Evolutionary conservation across 305 asterid species (phyloP), one percentile per base, ranked within the genome.

Genomic region (Fraxinus albicans): DNA sequence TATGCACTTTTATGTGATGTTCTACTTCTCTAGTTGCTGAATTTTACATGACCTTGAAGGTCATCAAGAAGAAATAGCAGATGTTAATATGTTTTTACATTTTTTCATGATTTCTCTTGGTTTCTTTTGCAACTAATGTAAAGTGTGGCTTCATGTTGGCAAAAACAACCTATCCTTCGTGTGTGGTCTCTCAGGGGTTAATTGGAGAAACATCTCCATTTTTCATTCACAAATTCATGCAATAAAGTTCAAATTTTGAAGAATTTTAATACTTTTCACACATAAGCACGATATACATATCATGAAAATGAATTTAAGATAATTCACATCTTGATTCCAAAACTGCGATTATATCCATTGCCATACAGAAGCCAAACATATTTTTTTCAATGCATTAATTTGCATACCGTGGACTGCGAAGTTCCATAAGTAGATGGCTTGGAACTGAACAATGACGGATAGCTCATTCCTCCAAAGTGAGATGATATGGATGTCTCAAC

Each of bases 401-500:
- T 76, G 23, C 88, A 72, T 87, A 94, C 98, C 94, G 91, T 89
- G 83, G 94, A 58, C 84, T 91, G 94, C 36, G 99, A 89, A 82
- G 95, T 83, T 77, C 90, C 93, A 83, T 85, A 73, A 79, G 88
- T 74, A 72, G 99, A 92, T 75, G 98, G 95, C 85, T 97, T 96
- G 85, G 99, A 97, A 85, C 97, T 93, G 92, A 97, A 97, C 88
- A 97, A 89, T 53, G 99, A 97, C 25, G 99, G 99, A 84, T 97
- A 97, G 84, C 86, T 97, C 98, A 95, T 91, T 93, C 98, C 98
- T 79, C 98, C 98, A 86, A 95, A 95, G 90, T 91, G 97, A 69
- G 98, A 96, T 82, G 99, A 93, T 86, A 96, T 93, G 76, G 99
- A 97, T 79, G 99, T 93, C 93, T 95, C 99, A 5, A 94, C 97